Conservation (phyloP, 352 stramenopile genomes). For the Peronospora tabacina region DNA sequence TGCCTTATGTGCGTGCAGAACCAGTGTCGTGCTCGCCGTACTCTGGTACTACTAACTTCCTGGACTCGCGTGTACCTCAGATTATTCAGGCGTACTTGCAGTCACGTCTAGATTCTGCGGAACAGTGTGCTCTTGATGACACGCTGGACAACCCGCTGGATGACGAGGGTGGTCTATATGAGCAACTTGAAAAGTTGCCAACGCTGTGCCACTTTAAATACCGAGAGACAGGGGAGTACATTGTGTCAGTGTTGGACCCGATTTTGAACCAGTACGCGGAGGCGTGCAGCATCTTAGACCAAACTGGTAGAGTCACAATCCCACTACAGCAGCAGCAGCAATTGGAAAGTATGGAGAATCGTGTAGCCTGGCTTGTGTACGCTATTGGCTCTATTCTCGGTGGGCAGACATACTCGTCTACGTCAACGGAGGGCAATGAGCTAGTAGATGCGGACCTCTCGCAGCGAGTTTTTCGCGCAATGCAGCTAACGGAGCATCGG, state of each 20-base stretch:
- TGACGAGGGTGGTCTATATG: constrained; percentile 93
- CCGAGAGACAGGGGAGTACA: constrained; percentile 86
- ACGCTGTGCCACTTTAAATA: constrained; percentile 97
- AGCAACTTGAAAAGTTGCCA: constrained; percentile 95
- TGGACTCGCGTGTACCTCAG: constrained; percentile 66
- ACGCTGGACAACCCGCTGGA: constrained; percentile 94
- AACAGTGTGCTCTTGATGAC: constrained; percentile 90
- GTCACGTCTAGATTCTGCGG: constrained; percentile 91
- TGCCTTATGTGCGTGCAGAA: constrained; percentile 92
- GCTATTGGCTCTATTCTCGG: constrained; percentile 94
- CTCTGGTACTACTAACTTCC: constrained; percentile 44
- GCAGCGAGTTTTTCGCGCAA: constrained; percentile 92
- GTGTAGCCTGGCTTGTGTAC: constrained; percentile 97
- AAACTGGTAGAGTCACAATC: constrained; percentile 38
- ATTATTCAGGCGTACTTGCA: constrained; percentile 96
- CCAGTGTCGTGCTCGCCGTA: constrained; percentile 42
- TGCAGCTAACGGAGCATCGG: constrained; percentile 93
- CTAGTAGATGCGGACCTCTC: constrained; percentile 94
- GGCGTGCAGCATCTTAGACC: constrained; percentile 67
- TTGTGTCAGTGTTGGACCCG: constrained; percentile 92
- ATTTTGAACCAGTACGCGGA: constrained; percentile 92
- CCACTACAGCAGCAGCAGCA: constrained; percentile 43
- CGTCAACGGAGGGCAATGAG: constrained; percentile 90
- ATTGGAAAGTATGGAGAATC: constrained; percentile 87
- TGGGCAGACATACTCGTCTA: constrained; percentile 91